These are phyloP conservation scores for Hericium alpestre DNA, from an alignment of 768 basidiomycete genomes.

Conservation along the genomic window DNA sequence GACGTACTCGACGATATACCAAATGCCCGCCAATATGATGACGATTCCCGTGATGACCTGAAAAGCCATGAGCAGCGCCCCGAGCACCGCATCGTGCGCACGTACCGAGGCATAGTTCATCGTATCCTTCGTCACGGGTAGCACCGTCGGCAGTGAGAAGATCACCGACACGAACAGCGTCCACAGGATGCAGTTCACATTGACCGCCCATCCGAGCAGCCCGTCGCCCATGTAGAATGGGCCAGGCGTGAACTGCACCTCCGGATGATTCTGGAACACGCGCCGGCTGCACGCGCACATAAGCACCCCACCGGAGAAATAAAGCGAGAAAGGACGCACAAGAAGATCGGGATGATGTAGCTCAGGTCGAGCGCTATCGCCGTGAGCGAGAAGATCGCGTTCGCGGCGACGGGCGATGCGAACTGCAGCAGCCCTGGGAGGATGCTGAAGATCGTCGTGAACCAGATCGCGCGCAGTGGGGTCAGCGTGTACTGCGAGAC, in stretches of 20 bases:
- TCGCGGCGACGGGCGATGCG: slow-evolving; percentile 65
- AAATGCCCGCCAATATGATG: slow-evolving; percentile 20
- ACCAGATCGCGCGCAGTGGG: slow-evolving; percentile 70
- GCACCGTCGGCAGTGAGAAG: slow-evolving; percentile 59
- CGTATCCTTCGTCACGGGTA: slow-evolving; percentile 57
- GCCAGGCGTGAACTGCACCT: slow-evolving; percentile 76
- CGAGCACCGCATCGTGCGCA: slow-evolving; percentile 19
- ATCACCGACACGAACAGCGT: slow-evolving; percentile 59
- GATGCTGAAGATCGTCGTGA: slow-evolving; percentile 55
- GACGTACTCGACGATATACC: slow-evolving; percentile 17
- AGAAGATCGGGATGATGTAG: slow-evolving; percentile 76
- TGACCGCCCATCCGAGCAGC: slow-evolving; percentile 47
- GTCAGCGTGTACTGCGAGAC: slow-evolving; percentile 55
- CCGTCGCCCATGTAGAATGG: slow-evolving; percentile 81
- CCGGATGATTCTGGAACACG: slow-evolving; percentile 59
- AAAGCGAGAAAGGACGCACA: slow-evolving; percentile 21
- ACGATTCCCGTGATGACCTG: slow-evolving; percentile 25
- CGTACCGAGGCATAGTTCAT: slow-evolving; percentile 72
- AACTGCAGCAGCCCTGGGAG: slow-evolving; percentile 67
- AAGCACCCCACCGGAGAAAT: background rate
- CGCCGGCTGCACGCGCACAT: slow-evolving; percentile 32
- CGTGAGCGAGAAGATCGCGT: slow-evolving; percentile 74
- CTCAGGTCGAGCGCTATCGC: slow-evolving; percentile 70
- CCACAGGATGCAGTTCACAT: slow-evolving; percentile 59
- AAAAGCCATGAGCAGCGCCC: background rate